A percentile compares a stretch with the other conserved stretches of the same genome.
phyloP scores from a whole-genome alignment of 179 eudicot genomes.

The Patellifolia procumbens region DNA sequence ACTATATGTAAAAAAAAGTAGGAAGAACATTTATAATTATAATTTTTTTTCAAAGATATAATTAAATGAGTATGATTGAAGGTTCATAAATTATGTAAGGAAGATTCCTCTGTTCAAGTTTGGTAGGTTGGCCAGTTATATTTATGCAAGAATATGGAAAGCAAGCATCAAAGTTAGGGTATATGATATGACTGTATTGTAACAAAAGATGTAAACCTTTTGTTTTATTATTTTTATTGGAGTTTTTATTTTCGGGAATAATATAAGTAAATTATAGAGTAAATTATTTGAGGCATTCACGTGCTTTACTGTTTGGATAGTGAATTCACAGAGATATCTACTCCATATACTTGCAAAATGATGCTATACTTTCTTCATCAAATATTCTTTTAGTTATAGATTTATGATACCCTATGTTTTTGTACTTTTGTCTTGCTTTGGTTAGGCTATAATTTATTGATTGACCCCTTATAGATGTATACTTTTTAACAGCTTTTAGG shows the following conservation, averaged over 20 bases:
- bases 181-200: neutral
- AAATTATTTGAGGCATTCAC: slow-evolving; percentile 15
- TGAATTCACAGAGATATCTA: neutral
- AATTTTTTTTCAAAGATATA: too few relatives aligned
- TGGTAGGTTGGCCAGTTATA: neutral
- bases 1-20: too few relatives aligned
- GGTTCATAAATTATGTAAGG: neutral
- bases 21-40: too few relatives aligned
- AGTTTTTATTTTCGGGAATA: too few relatives aligned
- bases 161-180: neutral
- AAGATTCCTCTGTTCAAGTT: slow-evolving; percentile 4
- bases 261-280: too few relatives aligned
- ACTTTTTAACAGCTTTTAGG: slow-evolving; percentile 11
- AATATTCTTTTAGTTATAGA: slow-evolving; percentile 1
- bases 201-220: slow-evolving; percentile 6
- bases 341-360: neutral
- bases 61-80: neutral
- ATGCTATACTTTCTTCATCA: slow-evolving; percentile 24
- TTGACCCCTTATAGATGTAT: neutral
- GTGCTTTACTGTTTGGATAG: slow-evolving; percentile 3
- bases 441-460: slow-evolving; percentile 6
- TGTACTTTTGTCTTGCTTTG: slow-evolving; percentile 20
- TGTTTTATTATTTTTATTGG: slow-evolving; percentile 34
- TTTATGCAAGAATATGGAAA: slow-evolving; percentile 3
- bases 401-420: neutral